These are phyloP conservation scores for Tilletia caries DNA, from an alignment of 1,284 basidiomycete genomes.

Conservation along the genomic window DNA sequence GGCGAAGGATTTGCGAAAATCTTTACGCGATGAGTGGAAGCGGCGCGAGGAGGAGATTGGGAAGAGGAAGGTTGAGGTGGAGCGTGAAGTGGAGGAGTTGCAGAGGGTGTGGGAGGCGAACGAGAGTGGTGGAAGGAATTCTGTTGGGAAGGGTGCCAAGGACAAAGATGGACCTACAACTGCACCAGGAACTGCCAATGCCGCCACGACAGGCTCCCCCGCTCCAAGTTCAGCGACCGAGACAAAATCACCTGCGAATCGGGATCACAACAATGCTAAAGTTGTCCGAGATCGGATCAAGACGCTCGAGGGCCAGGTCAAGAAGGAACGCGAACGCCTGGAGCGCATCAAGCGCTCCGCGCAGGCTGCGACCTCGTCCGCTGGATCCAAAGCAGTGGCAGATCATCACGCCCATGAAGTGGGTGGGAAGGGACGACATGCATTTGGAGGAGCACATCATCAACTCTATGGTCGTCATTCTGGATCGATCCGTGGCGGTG, in stretches of 20 bases:
- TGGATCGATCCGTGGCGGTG: no score
- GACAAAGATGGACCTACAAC: no score
- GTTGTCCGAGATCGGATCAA: conserved; percentile 12
- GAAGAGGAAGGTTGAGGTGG: neutral
- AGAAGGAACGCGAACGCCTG: conserved; percentile 12
- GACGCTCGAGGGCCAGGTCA: conserved; percentile 12
- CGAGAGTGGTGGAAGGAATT: no score
- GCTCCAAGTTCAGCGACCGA: no score
- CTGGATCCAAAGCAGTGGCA: neutral
- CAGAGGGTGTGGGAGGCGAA: no score
- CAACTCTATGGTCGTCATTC: no score
- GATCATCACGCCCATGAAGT: no score
- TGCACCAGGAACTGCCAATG: no score
- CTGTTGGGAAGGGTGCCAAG: no score
- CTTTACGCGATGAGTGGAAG: conserved; percentile 13
- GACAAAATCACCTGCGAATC: neutral
- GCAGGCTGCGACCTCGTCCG: neutral
- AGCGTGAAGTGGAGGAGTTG: neutral
- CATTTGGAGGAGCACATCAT: no score
- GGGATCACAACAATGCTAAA: conserved; percentile 8
- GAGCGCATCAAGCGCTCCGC: conserved; percentile 10
- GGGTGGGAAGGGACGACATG: no score
- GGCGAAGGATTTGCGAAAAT: conserved; percentile 5
- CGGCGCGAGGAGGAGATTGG: conserved; percentile 5
- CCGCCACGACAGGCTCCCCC: no score